These are phyloP conservation scores for Sporothrix brasiliensis DNA, from an alignment of 2,329 filamentous ascomycete species.

Conservation along the genomic window DNA sequence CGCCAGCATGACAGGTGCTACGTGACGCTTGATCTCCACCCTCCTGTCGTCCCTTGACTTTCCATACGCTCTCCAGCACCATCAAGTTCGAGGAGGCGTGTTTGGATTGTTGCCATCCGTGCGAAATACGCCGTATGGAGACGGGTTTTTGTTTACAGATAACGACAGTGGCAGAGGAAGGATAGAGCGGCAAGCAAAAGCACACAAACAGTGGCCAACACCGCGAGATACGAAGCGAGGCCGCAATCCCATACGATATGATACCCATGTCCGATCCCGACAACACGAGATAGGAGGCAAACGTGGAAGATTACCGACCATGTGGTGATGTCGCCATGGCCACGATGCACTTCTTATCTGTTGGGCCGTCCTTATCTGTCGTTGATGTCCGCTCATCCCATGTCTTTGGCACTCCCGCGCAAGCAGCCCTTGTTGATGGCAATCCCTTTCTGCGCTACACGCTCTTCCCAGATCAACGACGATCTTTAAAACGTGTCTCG, in stretches of 20 bases:
- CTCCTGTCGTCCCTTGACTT: conserved; percentile 2
- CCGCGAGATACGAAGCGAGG: neutral
- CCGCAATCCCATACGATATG: no score
- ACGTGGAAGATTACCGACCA: neutral
- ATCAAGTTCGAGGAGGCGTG: conserved; percentile 2
- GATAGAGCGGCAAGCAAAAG: neutral
- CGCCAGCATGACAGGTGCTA: conserved; percentile 28
- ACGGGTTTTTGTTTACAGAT: neutral
- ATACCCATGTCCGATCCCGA: neutral
- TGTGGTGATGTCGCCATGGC: conserved; percentile 1
- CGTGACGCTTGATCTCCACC: conserved; percentile 28
- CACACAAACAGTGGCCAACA: neutral
- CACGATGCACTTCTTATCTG: neutral
- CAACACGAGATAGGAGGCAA: conserved; percentile 14
- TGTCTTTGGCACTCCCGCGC: conserved; percentile 3
- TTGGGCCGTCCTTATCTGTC: neutral
- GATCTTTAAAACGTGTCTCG: neutral
- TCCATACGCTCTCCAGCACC: neutral
- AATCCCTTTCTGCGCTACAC: neutral
- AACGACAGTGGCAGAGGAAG: neutral
- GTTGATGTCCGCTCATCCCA: neutral
- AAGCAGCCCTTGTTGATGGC: neutral
- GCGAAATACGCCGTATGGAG: conserved; percentile 6
- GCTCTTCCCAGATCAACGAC: no score
- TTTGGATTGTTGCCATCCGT: conserved; percentile 24